Conservation (phyloP, 2,329 filamentous ascomycete genomes). For the Leptographium wingfieldii region DNA sequence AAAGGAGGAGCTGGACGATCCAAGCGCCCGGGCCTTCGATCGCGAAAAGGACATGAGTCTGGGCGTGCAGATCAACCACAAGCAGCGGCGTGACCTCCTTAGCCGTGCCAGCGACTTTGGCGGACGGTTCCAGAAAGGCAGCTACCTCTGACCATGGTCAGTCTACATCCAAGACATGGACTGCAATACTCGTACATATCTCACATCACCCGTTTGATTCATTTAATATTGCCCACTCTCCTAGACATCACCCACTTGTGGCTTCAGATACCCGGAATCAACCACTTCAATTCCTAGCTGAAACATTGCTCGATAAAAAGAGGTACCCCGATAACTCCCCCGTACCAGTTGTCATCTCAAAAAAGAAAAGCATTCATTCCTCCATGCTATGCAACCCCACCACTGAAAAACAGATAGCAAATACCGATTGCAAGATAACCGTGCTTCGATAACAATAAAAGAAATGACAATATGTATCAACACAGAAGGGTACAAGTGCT, state of each 20-base stretch:
- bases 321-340: background rate
- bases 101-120: conserved; percentile 71
- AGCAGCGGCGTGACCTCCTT: conserved; percentile 67
- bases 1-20: conserved; percentile 62
- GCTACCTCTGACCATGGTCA: conserved; percentile 30
- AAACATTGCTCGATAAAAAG: background rate
- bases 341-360: background rate
- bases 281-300: background rate
- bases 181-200: background rate
- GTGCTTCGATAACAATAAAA: conserved; percentile 2
- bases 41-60: conserved; percentile 86
- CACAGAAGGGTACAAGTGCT: background rate
- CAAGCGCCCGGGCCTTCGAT: conserved; percentile 79
- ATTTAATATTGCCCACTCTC: no score
- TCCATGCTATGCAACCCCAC: conserved; percentile 1
- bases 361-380: background rate
- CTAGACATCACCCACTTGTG: no score
- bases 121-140: conserved; percentile 69
- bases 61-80: conserved; percentile 55
- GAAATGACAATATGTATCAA: background rate
- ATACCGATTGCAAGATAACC: background rate
- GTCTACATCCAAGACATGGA: conserved; percentile 29
- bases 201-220: no score
- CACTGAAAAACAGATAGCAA: background rate
- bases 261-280: background rate